Base-by-base conservation (phyloP, 2,329 filamentous ascomycete genomes). In the Podosphaera fusca region DNA sequence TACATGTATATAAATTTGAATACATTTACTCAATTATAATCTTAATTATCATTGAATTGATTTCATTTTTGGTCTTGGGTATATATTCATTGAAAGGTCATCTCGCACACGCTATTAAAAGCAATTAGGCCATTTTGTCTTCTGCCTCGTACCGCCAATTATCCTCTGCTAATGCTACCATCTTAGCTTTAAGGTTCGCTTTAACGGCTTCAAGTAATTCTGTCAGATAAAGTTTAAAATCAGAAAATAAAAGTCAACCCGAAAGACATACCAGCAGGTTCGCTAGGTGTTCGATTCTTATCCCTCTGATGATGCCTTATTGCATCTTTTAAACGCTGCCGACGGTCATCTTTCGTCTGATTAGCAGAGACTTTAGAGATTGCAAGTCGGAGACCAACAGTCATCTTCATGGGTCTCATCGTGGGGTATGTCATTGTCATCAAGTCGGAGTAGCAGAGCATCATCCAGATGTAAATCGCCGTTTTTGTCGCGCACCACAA, bases 111-210 rank as follows among this genome's bases (percentile, higher is more conserved):
- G 10, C 38, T 12, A 42, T 7, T 14, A 12, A 42, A 42, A 42
- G 38, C 10, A 50, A 65, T 57, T 61, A 59, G 42, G 62, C 33
- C 5, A 56, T 45, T 6, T 65, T 62, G 14, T 65, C 63, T 58
- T 68, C 64, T 31, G 78, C 73, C 67, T 89, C 86, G 69, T 85
- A 94, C 82, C 94, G 94, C 88, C 88, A 95, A 64, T 82, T 85
- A 65, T 95, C 88, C 55, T 92, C 85, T 30, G 85, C 77, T 55
- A 94, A 70, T 12, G 82, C 80, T 14, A 79, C 77, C 1, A 88
- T 83, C 67, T 87, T 87, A 58, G 79, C 79, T 62, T 79, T 75
- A 57, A 94, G 71, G 67, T 82, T 88, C 38, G 80, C 77, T 61
- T 79, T 78, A 53, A 88, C 77, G 30, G 80, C 76, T 61, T 84